Percentiles rank a stretch among this genome's conserved stretches.
These are phyloP conservation scores for Zarea fungicola DNA, from an alignment of 2,329 filamentous ascomycete genomes.

Conservation along the genomic window DNA sequence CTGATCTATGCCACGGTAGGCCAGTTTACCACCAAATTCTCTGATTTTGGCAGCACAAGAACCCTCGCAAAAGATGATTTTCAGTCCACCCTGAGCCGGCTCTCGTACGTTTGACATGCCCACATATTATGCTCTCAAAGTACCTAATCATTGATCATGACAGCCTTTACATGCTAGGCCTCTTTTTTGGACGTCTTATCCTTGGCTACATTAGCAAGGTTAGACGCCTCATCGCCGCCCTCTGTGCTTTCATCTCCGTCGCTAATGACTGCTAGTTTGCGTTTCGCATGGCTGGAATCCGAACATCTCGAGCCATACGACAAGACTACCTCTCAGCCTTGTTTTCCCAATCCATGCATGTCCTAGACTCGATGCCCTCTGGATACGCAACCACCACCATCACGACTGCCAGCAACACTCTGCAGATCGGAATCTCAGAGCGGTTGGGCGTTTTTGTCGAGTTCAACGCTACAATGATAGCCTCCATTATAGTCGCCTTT, in stretches of 20 bases:
- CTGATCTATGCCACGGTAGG: conserved; percentile 37
- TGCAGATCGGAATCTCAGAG: conserved; percentile 62
- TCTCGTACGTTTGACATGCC: conserved; percentile 8
- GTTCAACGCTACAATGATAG: conserved; percentile 45
- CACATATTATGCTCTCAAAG: not conserved
- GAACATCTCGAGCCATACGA: conserved; percentile 56
- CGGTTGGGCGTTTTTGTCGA: conserved; percentile 57
- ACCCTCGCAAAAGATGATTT: conserved; percentile 32
- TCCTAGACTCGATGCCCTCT: conserved; percentile 60
- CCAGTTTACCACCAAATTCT: conserved; percentile 38
- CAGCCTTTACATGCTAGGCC: conserved; percentile 62
- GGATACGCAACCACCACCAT: conserved; percentile 59
- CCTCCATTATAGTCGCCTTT: conserved; percentile 51
- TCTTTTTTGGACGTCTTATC: conserved; percentile 62
- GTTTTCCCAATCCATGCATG: conserved; percentile 61
- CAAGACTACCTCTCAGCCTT: conserved; percentile 60
- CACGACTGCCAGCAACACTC: conserved; percentile 56
- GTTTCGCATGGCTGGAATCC: conserved; percentile 58
- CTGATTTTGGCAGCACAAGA: conserved; percentile 13
- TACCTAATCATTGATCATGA: conserved; percentile 13
- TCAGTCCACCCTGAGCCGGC: conserved; percentile 15
- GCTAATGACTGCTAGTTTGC: conserved; percentile 39
- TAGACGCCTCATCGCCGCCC: not conserved
- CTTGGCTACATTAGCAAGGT: conserved; percentile 59
- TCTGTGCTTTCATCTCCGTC: not conserved